Evolutionary conservation across 73 alveolate species (phyloP), one percentile per base, ranked within the genome.

Genomic region (Halteria grandinella): DNA sequence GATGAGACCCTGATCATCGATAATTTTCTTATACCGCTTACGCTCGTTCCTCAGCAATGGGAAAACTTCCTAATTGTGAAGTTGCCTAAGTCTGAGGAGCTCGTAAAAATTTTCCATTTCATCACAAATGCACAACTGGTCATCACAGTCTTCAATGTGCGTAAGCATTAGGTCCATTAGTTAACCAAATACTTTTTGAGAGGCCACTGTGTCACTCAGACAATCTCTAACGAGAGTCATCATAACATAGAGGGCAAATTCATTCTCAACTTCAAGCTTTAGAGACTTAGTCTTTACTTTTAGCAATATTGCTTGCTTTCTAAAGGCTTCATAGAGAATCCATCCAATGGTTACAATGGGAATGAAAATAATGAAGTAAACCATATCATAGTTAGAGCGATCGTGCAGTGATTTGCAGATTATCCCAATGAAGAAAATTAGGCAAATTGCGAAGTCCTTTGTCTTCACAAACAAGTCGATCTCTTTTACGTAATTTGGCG

Each of bases 1-100:
- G 10, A 60, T 39, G 7, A 60, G 58, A n/a, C 77, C 77, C 43
- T 60, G 24, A 3, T 60, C 77, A 40, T 60, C 77, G 6, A 60
- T 60, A 60, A 60, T 60, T 40, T 60, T 60, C 58, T 60, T 60
- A 31, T 60, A 60, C 24, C 28, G 37, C 40, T 36, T 39, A 3
- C 77, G 12, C 17, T 60, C 77, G 7, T 60, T 59, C 34, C 5
- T 12, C 7, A 3, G 20, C 4, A 60, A 8, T 60, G 40, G 2
- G 3, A 60, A 2, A 34, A 57, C 12, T 6, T 24, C 77, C 3
- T 5, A 18, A 60, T 37, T 60, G 2, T 60, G 48, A 21, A 18
- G 3, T 5, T 37, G 25, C 24, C 27, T 60, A 36, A 21, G 43
- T 60, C 48, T 4, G 60, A 60, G 37, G 18, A 60, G 29, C 20